Evolutionary conservation across 108 stramenopile species (phyloP).

Genomic region (Fragilariopsis cylindrus): DNA sequence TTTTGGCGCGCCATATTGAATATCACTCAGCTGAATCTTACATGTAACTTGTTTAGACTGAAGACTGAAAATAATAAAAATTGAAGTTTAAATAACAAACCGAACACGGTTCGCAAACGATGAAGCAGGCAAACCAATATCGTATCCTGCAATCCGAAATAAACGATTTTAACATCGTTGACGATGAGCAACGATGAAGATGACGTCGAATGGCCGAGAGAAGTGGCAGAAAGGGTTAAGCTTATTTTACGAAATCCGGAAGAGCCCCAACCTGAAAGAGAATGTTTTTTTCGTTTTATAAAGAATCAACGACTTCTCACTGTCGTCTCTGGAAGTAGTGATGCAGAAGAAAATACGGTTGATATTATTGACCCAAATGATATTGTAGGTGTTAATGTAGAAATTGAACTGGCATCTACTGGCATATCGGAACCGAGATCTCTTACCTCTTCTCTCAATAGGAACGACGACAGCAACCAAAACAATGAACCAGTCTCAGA

Average conservation of each 20-base stretch:
- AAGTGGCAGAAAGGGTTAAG: conserved; percentile 25
- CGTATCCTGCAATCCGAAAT: not conserved
- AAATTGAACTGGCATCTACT: conserved; percentile 25
- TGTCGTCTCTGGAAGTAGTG: conserved; percentile 24
- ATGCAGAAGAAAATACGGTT: conserved; percentile 18
- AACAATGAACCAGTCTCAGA: conserved; percentile 42
- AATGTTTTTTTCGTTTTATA: conserved; percentile 25
- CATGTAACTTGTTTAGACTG: no score
- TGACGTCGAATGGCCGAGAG: conserved; percentile 8
- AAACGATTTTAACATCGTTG: not conserved
- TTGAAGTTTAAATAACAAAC: not conserved
- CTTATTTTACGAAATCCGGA: conserved; percentile 17
- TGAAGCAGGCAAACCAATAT: not conserved
- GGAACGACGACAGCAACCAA: conserved; percentile 9
- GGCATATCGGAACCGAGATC: not conserved
- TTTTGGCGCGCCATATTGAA: no score
- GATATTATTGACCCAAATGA: conserved; percentile 42
- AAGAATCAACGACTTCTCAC: conserved; percentile 7
- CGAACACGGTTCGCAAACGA: not conserved
- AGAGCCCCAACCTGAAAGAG: conserved; percentile 20
- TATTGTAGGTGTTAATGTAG: conserved; percentile 40
- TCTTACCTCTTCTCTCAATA: not conserved
- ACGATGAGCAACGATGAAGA: not conserved
- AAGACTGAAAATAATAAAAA: not conserved
- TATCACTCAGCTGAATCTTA: no score